Percentiles rank a stretch among this genome's conserved stretches.
These are phyloP conservation scores for Letharia columbiana DNA, from an alignment of 495 filamentous ascomycete species.

Conservation along the genomic window DNA sequence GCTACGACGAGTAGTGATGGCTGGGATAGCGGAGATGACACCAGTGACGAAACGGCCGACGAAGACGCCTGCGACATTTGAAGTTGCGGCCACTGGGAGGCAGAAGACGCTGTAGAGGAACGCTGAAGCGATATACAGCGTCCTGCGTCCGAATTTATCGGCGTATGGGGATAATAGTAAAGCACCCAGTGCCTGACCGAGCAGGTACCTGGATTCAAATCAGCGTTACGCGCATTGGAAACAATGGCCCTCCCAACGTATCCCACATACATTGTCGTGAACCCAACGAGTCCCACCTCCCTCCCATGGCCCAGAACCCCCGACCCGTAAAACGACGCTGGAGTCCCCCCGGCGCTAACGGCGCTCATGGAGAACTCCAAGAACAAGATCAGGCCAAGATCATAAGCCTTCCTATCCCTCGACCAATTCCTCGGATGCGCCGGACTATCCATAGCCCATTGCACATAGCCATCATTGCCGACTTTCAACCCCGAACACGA, in stretches of 20 bases:
- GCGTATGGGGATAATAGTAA: constrained; percentile 31
- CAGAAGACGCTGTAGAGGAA: constrained; percentile 27
- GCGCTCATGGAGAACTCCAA: constrained; percentile 36
- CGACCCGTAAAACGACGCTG: background rate
- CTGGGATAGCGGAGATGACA: constrained; percentile 29
- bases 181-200: constrained; percentile 32
- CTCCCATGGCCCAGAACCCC: background rate
- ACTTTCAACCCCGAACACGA: background rate
- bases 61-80: constrained; percentile 21
- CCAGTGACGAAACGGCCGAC: constrained; percentile 29
- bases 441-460: constrained; percentile 33
- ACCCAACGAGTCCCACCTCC: constrained; percentile 12
- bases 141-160: constrained; percentile 29
- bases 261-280: constrained; percentile 20
- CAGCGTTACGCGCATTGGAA: background rate
- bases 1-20: constrained; percentile 27
- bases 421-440: constrained; percentile 39
- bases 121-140: constrained; percentile 28
- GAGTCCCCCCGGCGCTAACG: constrained; percentile 12
- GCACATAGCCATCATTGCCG: constrained; percentile 26
- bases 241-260: background rate
- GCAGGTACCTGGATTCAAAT: constrained; percentile 22
- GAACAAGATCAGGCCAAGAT: constrained; percentile 32
- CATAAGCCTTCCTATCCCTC: constrained; percentile 30
- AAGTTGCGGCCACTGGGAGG: constrained; percentile 24